phyloP scores from a whole-genome alignment of 305 asterid genomes.

The Fraxinus sp. region DNA sequence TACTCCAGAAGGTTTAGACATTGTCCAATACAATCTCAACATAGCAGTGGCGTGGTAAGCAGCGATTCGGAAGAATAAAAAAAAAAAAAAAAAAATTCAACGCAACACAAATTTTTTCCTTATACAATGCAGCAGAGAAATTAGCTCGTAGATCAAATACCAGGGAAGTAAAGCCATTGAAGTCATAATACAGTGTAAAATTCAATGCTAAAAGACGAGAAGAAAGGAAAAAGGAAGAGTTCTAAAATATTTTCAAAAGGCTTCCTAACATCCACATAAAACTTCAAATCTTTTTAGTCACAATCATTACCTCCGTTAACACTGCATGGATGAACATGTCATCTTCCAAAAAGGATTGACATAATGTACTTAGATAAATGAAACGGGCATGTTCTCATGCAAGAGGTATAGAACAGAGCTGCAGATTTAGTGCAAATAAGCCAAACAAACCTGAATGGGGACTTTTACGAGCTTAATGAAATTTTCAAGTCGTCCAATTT shows the following conservation, averaged over 20 bases:
- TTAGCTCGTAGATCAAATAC: neutral
- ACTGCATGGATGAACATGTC: neutral
- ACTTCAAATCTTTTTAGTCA: neutral
- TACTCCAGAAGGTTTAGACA: neutral
- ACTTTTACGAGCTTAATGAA: constrained; percentile 74
- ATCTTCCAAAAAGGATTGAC: neutral
- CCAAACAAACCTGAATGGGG: constrained; percentile 76
- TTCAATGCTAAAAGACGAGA: neutral
- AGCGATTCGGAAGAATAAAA: neutral
- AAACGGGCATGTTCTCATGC: neutral
- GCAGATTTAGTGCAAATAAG: constrained; percentile 13
- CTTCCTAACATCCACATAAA: neutral
- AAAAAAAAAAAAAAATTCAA: neutral
- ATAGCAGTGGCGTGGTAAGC: neutral
- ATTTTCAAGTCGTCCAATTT: constrained; percentile 81
- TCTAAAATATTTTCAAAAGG: neutral
- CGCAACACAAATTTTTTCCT: neutral
- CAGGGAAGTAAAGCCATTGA: neutral
- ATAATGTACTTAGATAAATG: neutral
- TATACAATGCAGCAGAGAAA: neutral
- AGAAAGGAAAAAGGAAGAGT: neutral
- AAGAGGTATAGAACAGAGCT: neutral
- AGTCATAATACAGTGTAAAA: neutral
- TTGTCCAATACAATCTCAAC: neutral
- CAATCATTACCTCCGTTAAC: neutral